A percentile compares a stretch with the other conserved stretches of the same genome.
These are phyloP conservation scores for Limnanthes douglasii DNA, from an alignment of 345 rosid species.

Conservation along the genomic window DNA sequence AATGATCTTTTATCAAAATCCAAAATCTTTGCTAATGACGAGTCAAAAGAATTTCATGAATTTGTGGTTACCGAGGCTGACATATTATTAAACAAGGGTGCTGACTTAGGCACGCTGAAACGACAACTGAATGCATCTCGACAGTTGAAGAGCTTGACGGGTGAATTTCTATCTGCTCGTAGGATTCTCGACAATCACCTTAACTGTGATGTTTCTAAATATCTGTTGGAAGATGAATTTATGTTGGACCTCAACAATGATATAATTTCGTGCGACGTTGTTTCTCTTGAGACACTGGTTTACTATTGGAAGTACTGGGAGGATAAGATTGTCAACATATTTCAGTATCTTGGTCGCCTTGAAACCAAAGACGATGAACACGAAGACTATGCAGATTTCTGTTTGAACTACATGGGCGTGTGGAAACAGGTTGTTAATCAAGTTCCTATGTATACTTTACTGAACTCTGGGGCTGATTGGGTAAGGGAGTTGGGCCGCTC, in stretches of 20 bases:
- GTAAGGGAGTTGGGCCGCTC: constrained; percentile 4
- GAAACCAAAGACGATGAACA: constrained; percentile 2
- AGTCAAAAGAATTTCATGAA: constrained; percentile 12
- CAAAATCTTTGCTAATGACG: constrained; percentile 14
- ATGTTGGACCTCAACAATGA: constrained; percentile 9
- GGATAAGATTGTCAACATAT: constrained; percentile 13
- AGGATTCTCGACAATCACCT: constrained; percentile 26
- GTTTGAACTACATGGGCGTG: constrained; percentile 32
- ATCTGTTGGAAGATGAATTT: constrained; percentile 15
- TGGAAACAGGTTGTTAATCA: constrained; percentile 8
- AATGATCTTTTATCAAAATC: constrained; percentile 23
- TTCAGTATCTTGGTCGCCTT: constrained; percentile 7
- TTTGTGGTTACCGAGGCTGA: constrained; percentile 14
- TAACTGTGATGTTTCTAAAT: constrained; percentile 2
- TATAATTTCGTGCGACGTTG: constrained; percentile 1
- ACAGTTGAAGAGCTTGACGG: constrained; percentile 10
- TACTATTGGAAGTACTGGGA: constrained; percentile 34
- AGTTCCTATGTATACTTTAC: constrained; percentile 12
- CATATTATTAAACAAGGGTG: constrained; percentile 9
- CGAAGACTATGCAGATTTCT: constrained; percentile 16
- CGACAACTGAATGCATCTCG: constrained; percentile 15
- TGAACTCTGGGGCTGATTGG: constrained; percentile 24
- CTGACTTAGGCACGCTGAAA: constrained; percentile 11
- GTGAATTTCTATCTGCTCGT: constrained; percentile 23
- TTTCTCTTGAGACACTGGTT: constrained; percentile 19